A percentile compares a stretch with the other conserved stretches of the same genome.
These are phyloP conservation scores for Endoconidiophora laricicola DNA, from an alignment of 2,329 filamentous ascomycete species.

Conservation along the genomic window DNA sequence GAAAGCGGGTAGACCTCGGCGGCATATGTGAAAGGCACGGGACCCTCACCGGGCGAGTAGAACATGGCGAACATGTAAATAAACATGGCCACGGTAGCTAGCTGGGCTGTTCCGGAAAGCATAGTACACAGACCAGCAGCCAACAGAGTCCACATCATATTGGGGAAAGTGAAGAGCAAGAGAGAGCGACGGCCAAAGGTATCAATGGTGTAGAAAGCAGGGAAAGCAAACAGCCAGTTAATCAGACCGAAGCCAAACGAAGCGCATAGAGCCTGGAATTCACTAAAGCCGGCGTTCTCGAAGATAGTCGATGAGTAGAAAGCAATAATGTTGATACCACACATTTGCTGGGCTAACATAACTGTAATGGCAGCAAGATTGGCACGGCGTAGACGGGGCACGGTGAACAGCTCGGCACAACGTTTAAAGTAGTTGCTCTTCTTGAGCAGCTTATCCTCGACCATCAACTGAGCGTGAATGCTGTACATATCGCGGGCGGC, in stretches of 20 bases:
- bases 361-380: conserved; percentile 50
- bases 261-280: conserved; percentile 24
- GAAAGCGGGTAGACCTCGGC: conserved; percentile 49
- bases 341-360: conserved; percentile 51
- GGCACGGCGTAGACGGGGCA: conserved; percentile 41
- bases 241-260: conserved; percentile 33
- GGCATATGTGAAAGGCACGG: conserved; percentile 41
- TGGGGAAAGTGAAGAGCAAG: conserved; percentile 48
- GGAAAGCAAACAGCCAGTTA: conserved; percentile 50
- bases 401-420: conserved; percentile 39
- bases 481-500: conserved; percentile 47
- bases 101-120: conserved; percentile 25
- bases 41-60: conserved; percentile 48
- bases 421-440: conserved; percentile 31
- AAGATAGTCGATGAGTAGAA: conserved; percentile 34
- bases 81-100: conserved; percentile 41
- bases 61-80: conserved; percentile 50
- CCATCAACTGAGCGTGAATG: conserved; percentile 25
- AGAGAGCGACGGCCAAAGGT: conserved; percentile 46
- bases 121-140: conserved; percentile 24
- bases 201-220: conserved; percentile 50
- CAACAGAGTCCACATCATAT: conserved; percentile 44
- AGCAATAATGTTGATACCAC: conserved; percentile 36
- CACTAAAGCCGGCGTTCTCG: conserved; percentile 23
- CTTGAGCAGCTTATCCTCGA: conserved; percentile 21